Evolutionary conservation across 306 rosid genomes (phyloP), one percentile per base, ranked within the genome.

Genomic region (Hippophae tibetana): DNA sequence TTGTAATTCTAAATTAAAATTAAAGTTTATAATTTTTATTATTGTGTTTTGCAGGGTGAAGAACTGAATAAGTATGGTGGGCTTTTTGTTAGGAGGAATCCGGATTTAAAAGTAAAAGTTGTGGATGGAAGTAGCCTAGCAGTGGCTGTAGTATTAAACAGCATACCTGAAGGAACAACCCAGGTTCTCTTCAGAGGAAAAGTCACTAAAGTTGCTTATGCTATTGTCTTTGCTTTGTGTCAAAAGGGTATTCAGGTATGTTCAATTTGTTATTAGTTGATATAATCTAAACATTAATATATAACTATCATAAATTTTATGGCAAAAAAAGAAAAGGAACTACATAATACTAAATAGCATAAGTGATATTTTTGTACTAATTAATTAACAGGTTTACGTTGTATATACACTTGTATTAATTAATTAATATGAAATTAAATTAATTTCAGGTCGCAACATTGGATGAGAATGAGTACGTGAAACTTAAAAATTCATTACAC

Each of bases 81-180:
- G 2, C 31, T 77, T 31, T 89, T 77, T 53, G 69, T 83, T 38
- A 60, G 52, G 0, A 81, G 60, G 61, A 38, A 77, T 64, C 89
- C 95, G 41, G 44, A 74, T 51, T 69, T 89, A 5, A 79, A 70
- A n/a, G 67, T 86, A 25, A 89, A 64, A 73, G 43, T 89, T 61
- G 97, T 89, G 3, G 97, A 89, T 77, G 95, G 89, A 1, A 83
- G 90, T 14, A 81, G 86, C 57, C 74, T 86, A 10, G 87, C 74
- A 6, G 89, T 70, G 63, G 89, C 82, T 48, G 23, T 78, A 41
- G 65, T 89, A 18, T 72, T 86, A 11, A 76, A 86, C 55, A 73
- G 8, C 56, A 77, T 86, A 69, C 92, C 87, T 1, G 76, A 83
- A 60, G 82, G 71, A 48, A 78, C 92, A 11, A 70, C 82, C 14